These are phyloP conservation scores for Podaxis sp. DNA, from an alignment of 768 basidiomycete genomes.

Conservation along the genomic window DNA sequence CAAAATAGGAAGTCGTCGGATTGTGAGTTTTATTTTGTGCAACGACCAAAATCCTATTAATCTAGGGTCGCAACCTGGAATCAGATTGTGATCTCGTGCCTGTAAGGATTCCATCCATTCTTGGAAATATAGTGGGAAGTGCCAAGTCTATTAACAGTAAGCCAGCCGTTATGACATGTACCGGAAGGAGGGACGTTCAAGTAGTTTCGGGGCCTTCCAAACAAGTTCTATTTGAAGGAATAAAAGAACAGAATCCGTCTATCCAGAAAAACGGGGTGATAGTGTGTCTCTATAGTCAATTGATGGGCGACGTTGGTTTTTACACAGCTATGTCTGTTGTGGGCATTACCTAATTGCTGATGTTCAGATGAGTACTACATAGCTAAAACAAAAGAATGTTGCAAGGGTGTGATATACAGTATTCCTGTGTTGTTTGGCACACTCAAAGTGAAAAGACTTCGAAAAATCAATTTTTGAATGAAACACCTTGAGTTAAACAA, in stretches of 20 bases:
- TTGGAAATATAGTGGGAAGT: not conserved
- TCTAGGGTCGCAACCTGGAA: slow-evolving; percentile 7
- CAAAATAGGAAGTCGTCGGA: slow-evolving; percentile 1
- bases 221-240: no score
- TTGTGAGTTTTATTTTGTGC: slow-evolving; percentile 8
- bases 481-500: no score
- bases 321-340: not conserved
- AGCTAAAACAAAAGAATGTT: slow-evolving; percentile 4
- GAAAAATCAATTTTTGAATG: no score
- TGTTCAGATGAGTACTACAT: not conserved
- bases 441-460: no score
- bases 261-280: not conserved
- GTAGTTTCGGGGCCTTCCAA: no score
- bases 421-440: not conserved
- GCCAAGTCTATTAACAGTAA: not conserved
- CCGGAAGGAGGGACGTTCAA: no score
- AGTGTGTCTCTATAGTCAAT: not conserved
- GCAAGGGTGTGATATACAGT: not conserved
- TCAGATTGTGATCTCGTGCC: not conserved
- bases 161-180: not conserved
- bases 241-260: not conserved
- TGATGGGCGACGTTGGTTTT: not conserved
- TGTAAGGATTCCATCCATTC: not conserved
- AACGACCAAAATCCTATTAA: not conserved
- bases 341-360: not conserved